Percentiles rank a stretch among this genome's conserved stretches.
These are phyloP conservation scores for Alternaria gansuensis DNA, from an alignment of 2,329 filamentous ascomycete species.

Conservation along the genomic window DNA sequence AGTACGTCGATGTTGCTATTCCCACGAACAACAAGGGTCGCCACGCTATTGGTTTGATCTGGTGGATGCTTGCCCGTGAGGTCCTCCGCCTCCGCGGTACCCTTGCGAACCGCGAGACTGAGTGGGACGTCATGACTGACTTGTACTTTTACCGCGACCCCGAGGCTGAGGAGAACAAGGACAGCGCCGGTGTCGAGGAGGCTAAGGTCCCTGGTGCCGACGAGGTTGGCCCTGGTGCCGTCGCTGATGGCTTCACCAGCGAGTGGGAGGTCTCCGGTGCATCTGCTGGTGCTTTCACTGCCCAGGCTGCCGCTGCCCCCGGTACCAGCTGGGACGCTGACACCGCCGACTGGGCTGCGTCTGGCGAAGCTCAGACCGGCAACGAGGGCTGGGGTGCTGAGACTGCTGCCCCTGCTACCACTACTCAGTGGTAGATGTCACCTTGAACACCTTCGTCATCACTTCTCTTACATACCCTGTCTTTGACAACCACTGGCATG, in stretches of 20 bases:
- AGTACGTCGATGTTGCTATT: constrained; percentile 99
- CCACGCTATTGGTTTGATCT: constrained; percentile 97
- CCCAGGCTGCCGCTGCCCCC: constrained; percentile 66
- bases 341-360: constrained; percentile 73
- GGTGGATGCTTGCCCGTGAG: constrained; percentile 99
- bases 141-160: constrained; percentile 99
- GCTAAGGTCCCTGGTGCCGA: constrained; percentile 83
- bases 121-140: constrained; percentile 99
- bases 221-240: constrained; percentile 80
- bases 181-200: constrained; percentile 81
- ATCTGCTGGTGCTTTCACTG: constrained; percentile 69
- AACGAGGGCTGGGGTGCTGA: constrained; percentile 63
- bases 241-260: constrained; percentile 79
- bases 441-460: constrained; percentile 25
- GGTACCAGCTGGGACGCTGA: constrained; percentile 72
- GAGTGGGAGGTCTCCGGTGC: constrained; percentile 86
- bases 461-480: constrained; percentile 47
- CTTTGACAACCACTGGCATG: constrained; percentile 39
- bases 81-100: constrained; percentile 98
- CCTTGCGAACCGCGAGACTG: constrained; percentile 91
- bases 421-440: constrained; percentile 57
- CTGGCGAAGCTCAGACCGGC: constrained; percentile 57
- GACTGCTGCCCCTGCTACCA: constrained; percentile 46
- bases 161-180: constrained; percentile 99
- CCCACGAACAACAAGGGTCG: constrained; percentile 99